Base-by-base conservation (phyloP, 2,329 filamentous ascomycete genomes). In the Lecanicillium sp. region DNA sequence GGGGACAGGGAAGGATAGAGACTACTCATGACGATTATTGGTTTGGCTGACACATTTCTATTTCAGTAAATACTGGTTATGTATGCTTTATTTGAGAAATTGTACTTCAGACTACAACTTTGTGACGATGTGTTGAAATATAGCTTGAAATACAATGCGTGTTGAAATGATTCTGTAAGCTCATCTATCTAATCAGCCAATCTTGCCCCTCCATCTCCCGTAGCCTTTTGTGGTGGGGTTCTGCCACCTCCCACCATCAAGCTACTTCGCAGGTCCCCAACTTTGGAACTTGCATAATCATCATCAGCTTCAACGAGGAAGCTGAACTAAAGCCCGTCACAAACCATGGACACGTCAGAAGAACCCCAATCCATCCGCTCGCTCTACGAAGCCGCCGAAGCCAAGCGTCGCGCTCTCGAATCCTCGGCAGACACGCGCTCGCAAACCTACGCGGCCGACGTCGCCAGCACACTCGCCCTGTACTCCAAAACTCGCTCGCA, bases 401-500 rank as follows among this genome's bases (percentile, higher is more conserved):
- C 58, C 33, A 65, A 66, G 48, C 70, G 73, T n/a, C 55, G 57
- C 28, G 54, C 63, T n/a, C 55, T 95, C 37, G 80, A 86, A 48
- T 65, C 65, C 40, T 68, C 74, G n/a, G 73, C 71, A 49, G 75
- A 84, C 53, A 73, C 75, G 41, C 83, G 75, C 48, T 79, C 76
- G 17, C 65, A 78, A 25, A 60, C 67, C 40, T 90, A 83, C 63
- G 77, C 78, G 54, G 72, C 81, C 48, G 78, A 78, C 51, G 71
- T 95, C 48, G 67, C 68, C 43, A 62, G 70, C 29, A 76, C 85
- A 29, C 77, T 94, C 49, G 62, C 73, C 46, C 73, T 78, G 38
- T 90, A 94, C 62, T 70, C 83, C 52, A 70, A 83, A 57, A 89
- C 85, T 58, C 69, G 83, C 42, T 67, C 75, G 43, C 75, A 85